Evolutionary conservation across 768 basidiomycete genomes (phyloP).

Genomic region (Amanita brunnescens): DNA sequence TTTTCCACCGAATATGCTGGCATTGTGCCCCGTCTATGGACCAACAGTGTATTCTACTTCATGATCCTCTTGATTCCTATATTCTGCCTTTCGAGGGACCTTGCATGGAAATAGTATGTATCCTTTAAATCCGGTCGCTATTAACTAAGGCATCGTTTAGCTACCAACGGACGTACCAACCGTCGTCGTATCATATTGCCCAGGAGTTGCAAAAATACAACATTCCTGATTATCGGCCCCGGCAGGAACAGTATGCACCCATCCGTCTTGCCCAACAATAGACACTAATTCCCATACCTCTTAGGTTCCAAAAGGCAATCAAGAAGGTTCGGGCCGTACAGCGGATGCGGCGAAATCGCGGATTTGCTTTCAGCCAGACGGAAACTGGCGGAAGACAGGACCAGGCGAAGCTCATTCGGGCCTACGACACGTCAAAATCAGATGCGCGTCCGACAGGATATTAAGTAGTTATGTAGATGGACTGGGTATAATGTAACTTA

Average conservation of each 20-base stretch:
- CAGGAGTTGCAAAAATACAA: conserved; percentile 99
- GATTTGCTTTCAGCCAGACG: conserved; percentile 97
- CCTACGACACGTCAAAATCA: conserved; percentile 81
- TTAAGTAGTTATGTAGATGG: conserved; percentile 20
- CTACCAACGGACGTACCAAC: conserved; percentile 85
- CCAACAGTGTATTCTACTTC: conserved; percentile 83
- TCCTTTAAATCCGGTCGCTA: conserved; percentile 2
- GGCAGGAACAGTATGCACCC: conserved; percentile 84
- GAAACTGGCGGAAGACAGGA: conserved; percentile 81
- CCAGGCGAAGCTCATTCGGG: conserved; percentile 76
- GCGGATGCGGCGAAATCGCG: conserved; percentile 91
- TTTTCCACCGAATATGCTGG: conserved; percentile 89
- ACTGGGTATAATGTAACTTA: not conserved
- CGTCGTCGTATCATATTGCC: conserved; percentile 94
- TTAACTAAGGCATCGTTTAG: conserved; percentile 29
- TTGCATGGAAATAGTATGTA: conserved; percentile 95
- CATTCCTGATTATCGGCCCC: conserved; percentile 90
- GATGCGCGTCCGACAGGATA: conserved; percentile 69
- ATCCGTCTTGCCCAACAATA: conserved; percentile 3
- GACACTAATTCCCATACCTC: conserved; percentile 6
- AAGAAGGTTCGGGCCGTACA: conserved; percentile 99
- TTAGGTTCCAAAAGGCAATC: conserved; percentile 96
- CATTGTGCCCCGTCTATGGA: conserved; percentile 87
- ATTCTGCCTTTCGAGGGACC: conserved; percentile 80
- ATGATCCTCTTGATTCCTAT: conserved; percentile 77